Conservation (phyloP, 768 basidiomycete species). For the Cystofilobasidium macerans region DNA sequence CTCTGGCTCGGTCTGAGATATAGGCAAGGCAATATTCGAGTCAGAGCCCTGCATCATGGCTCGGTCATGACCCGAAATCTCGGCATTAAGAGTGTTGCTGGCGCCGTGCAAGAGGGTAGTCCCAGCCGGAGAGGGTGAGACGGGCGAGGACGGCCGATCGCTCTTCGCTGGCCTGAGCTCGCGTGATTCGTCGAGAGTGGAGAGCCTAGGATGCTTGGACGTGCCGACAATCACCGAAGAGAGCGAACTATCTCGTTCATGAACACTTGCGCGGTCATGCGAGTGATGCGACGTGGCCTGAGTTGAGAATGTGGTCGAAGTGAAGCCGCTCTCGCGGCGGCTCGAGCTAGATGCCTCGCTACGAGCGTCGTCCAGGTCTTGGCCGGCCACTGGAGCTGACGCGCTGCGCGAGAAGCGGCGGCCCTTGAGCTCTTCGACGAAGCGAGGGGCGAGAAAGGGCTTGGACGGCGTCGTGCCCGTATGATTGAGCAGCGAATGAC, state of each 20-base stretch:
- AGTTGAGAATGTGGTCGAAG: slow-evolving; percentile 50
- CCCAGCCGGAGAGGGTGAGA: neutral
- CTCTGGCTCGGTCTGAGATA: no score
- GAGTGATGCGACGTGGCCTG: slow-evolving; percentile 51
- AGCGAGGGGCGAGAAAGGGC: slow-evolving; percentile 34
- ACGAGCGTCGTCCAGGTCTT: slow-evolving; percentile 44
- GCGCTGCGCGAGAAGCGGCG: slow-evolving; percentile 34
- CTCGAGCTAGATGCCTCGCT: slow-evolving; percentile 48
- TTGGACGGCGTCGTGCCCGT: slow-evolving; percentile 22
- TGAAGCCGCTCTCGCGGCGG: slow-evolving; percentile 43
- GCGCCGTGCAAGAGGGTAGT: no score
- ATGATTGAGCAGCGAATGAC: slow-evolving; percentile 34
- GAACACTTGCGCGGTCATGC: neutral
- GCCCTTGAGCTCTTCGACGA: slow-evolving; percentile 34
- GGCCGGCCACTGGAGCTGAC: slow-evolving; percentile 30
- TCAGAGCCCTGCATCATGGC: no score
- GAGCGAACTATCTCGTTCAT: neutral
- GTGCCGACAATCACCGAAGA: neutral
- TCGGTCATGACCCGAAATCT: no score
- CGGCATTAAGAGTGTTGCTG: no score
- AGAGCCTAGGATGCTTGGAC: neutral
- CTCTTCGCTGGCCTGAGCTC: neutral
- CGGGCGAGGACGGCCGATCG: neutral
- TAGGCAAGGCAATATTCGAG: no score
- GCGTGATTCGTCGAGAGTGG: neutral